Conservation (phyloP, 331 rosid genomes). For the Phaseolus coccineus region DNA sequence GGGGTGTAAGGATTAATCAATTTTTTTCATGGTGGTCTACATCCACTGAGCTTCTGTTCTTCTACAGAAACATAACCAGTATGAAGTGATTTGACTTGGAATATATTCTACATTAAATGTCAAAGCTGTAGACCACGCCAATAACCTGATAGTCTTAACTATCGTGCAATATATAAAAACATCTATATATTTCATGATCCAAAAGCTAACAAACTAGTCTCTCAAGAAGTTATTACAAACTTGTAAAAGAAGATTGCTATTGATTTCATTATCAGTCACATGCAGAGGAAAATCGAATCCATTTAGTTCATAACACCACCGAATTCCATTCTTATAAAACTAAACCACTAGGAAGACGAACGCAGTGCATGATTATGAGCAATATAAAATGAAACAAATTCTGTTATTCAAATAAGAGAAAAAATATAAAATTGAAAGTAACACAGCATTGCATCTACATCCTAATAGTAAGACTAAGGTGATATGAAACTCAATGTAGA, state of each 20-base stretch:
- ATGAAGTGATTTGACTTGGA: not conserved
- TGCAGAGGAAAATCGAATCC: not conserved
- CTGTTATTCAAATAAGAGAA: too few relatives aligned
- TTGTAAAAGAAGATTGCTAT: not conserved
- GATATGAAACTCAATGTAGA: too few relatives aligned
- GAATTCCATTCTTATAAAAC: not conserved
- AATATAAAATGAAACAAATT: too few relatives aligned
- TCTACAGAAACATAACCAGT: not conserved
- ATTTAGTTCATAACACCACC: not conserved
- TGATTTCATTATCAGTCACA: not conserved
- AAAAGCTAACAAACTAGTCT: conserved; percentile 15
- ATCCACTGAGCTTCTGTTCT: not conserved
- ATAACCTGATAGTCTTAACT: not conserved
- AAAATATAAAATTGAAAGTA: too few relatives aligned
- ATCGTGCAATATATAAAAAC: not conserved
- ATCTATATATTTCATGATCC: not conserved
- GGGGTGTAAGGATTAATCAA: not conserved
- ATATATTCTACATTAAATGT: not conserved
- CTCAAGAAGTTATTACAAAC: not conserved
- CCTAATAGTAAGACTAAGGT: too few relatives aligned
- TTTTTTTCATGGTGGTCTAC: not conserved
- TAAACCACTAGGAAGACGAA: not conserved
- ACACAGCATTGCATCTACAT: too few relatives aligned
- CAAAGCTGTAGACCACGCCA: not conserved
- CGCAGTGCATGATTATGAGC: not conserved